Evolutionary conservation across 2,329 filamentous ascomycete genomes (phyloP).

Genomic region (Fusarium graminum): DNA sequence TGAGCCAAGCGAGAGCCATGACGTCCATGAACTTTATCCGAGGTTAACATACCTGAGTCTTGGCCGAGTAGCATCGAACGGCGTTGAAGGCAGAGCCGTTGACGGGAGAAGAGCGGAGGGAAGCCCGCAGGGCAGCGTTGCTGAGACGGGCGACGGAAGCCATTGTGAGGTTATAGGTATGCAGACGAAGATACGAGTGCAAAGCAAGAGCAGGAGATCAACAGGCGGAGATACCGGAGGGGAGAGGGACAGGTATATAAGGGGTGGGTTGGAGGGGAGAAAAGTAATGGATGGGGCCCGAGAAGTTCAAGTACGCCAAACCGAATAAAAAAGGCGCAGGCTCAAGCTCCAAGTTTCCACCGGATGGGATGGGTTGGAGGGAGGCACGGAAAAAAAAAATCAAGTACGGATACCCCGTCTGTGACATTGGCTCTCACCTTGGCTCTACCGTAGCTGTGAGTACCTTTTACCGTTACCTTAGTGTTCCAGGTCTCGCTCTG

Average conservation of each 20-base stretch:
- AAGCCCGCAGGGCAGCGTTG: constrained; percentile 84
- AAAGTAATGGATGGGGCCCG: constrained; percentile 48
- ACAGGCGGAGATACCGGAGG: constrained; percentile 52
- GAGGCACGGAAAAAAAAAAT: constrained; percentile 38
- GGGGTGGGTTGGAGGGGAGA: constrained; percentile 50
- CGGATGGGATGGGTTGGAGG: constrained; percentile 20
- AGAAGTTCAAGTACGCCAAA: constrained; percentile 52
- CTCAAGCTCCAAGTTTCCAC: not conserved
- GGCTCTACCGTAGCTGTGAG: constrained; percentile 33
- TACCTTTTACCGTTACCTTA: constrained; percentile 24
- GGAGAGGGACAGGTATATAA: constrained; percentile 53
- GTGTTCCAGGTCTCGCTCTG: constrained; percentile 22
- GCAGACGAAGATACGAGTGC: constrained; percentile 50
- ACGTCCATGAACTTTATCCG: constrained; percentile 19
- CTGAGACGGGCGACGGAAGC: constrained; percentile 85
- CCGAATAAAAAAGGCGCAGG: constrained; percentile 46
- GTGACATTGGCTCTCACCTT: constrained; percentile 35
- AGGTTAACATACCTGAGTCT: constrained; percentile 77
- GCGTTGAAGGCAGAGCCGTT: constrained; percentile 83
- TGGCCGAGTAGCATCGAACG: constrained; percentile 91
- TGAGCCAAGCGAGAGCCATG: constrained; percentile 14
- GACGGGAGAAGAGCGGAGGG: constrained; percentile 75
- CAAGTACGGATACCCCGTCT: constrained; percentile 39
- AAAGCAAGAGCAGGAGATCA: constrained; percentile 44
- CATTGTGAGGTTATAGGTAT: constrained; percentile 68